Percentiles rank a stretch among this genome's conserved stretches.
Evolutionary conservation across 2,329 filamentous ascomycete genomes (phyloP).

Genomic region (Ilyonectria robusta): DNA sequence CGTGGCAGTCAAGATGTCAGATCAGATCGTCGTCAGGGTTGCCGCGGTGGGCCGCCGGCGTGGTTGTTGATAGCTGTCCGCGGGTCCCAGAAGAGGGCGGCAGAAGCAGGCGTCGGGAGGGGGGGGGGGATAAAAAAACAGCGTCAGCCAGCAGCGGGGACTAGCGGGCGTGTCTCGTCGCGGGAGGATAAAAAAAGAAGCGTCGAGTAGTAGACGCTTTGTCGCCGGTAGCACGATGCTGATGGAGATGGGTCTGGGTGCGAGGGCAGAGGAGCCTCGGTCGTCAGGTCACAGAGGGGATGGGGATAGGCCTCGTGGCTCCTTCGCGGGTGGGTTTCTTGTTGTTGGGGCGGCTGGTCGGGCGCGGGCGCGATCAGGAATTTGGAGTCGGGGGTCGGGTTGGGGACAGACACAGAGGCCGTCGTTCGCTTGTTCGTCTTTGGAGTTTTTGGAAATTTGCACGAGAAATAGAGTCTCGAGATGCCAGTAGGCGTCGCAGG

Average conservation of each 20-base stretch:
- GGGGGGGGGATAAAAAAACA: constrained; percentile 36
- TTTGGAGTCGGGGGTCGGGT: constrained; percentile 40
- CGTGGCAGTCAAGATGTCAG: constrained; percentile 26
- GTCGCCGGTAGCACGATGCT: constrained; percentile 38
- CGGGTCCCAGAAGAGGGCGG: constrained; percentile 40
- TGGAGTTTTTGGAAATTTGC: constrained; percentile 1
- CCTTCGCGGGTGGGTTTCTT: constrained; percentile 28
- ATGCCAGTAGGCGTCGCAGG: constrained; percentile 40
- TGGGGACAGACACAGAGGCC: constrained; percentile 41
- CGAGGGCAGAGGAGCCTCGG: constrained; percentile 25
- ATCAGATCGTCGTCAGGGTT: constrained; percentile 51
- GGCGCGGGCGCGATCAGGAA: constrained; percentile 44
- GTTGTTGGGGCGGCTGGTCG: constrained; percentile 45
- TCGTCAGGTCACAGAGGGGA: constrained; percentile 28
- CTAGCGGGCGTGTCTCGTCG: constrained; percentile 40
- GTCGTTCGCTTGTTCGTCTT: constrained; percentile 36
- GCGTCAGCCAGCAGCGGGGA: constrained; percentile 43
- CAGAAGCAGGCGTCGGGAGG: constrained; percentile 46
- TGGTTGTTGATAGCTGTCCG: constrained; percentile 44
- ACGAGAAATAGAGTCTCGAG: constrained; percentile 28
- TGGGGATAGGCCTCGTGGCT: constrained; percentile 28
- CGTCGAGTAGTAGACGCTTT: constrained; percentile 43
- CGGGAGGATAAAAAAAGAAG: constrained; percentile 24
- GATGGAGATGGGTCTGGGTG: neutral
- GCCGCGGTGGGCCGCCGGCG: constrained; percentile 51